Conservation (phyloP, 2,329 filamentous ascomycete species). For the Ilyonectria destructans region DNA sequence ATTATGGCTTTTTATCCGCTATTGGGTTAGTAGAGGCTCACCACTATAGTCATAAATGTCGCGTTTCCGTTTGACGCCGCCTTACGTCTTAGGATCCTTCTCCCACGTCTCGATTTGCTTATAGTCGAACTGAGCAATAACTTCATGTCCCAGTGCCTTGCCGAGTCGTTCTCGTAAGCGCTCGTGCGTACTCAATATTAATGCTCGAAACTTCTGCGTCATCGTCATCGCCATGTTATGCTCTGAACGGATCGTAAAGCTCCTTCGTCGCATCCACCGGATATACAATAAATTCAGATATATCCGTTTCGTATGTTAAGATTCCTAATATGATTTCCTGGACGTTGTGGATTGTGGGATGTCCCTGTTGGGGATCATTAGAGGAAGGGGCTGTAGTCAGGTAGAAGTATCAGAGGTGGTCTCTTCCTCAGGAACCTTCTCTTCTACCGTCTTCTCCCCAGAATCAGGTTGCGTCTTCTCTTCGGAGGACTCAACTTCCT, state of each 20-base stretch:
- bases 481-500: too few species aligned
- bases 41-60: too few species aligned
- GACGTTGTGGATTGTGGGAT: conserved; percentile 55
- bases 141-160: conserved; percentile 66
- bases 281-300: conserved; percentile 69
- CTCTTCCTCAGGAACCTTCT: too few species aligned
- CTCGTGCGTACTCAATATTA: conserved; percentile 63
- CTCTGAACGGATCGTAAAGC: conserved; percentile 64
- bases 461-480: too few species aligned
- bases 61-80: conserved; percentile 54
- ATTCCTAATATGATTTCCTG: conserved; percentile 66
- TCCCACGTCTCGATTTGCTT: too few species aligned
- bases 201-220: conserved; percentile 56
- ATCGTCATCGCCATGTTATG: conserved; percentile 49
- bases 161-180: conserved; percentile 71
- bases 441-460: too few species aligned
- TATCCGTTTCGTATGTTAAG: conserved; percentile 66
- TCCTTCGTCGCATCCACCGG: conserved; percentile 64
- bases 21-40: too few species aligned
- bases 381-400: conserved; percentile 39
- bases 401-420: too few species aligned
- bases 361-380: conserved; percentile 42
- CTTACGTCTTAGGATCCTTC: conserved; percentile 55
- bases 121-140: conserved; percentile 62
- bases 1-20: too few species aligned